Percentiles rank a stretch among this genome's conserved stretches.
Conservation (phyloP, 768 basidiomycete genomes). For the Imleria badia region DNA sequence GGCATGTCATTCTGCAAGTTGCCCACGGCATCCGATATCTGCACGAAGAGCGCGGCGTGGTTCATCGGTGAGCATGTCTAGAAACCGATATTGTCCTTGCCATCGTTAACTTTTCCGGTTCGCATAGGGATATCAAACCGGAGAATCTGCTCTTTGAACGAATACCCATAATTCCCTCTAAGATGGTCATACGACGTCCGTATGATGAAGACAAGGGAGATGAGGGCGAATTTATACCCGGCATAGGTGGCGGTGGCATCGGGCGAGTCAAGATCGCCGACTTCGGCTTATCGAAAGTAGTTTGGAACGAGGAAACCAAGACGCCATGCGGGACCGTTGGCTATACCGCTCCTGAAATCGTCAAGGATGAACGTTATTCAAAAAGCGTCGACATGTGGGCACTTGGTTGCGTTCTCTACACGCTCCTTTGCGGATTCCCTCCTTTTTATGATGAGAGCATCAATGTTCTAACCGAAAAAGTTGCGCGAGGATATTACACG, state of each 20-base stretch:
- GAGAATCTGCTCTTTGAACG: constrained; percentile 94
- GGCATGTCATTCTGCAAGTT: constrained; percentile 96
- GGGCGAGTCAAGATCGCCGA: constrained; percentile 98
- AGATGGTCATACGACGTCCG: constrained; percentile 68
- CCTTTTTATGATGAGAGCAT: constrained; percentile 99
- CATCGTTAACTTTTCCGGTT: background rate
- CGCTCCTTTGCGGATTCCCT: constrained; percentile 93
- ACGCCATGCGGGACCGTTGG: constrained; percentile 99
- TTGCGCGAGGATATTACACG: constrained; percentile 95
- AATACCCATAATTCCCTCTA: constrained; percentile 89
- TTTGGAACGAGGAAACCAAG: constrained; percentile 99
- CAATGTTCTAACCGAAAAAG: constrained; percentile 96
- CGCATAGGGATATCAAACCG: constrained; percentile 86
- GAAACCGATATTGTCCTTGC: background rate
- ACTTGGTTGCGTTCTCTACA: constrained; percentile 97
- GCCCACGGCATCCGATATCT: constrained; percentile 92
- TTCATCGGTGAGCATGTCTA: constrained; percentile 64
- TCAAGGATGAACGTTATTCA: constrained; percentile 96
- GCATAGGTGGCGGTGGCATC: constrained; percentile 94
- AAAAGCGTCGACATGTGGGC: constrained; percentile 99
- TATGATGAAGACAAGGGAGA: constrained; percentile 99
- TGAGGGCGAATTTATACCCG: constrained; percentile 92
- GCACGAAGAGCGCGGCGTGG: constrained; percentile 96
- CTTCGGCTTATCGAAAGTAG: constrained; percentile 95
- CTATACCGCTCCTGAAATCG: constrained; percentile 99